Evolutionary conservation across 2,329 filamentous ascomycete genomes (phyloP), one percentile per base, ranked within the genome.

Genomic region (Aspergillus sp.): DNA sequence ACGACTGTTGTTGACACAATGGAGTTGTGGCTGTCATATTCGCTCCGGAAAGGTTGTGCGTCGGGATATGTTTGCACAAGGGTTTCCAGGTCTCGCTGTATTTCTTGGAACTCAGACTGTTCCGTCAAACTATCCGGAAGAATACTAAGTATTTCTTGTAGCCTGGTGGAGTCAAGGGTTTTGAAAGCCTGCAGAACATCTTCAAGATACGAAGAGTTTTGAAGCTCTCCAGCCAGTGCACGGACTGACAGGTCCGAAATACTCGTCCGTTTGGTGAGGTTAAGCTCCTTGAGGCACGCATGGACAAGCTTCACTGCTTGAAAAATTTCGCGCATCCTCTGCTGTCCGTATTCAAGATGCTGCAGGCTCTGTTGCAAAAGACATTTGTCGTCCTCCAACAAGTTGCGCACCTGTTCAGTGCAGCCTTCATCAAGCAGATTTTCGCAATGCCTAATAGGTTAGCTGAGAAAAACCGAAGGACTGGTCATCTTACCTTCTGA

Each of bases 1-100:
- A 84, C 76, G n/a, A 85, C 73, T 0, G 82, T 83, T 3, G 82
- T 82, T 51, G 80, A 73, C 5, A 82, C 66, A 16, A 77, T 78
- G 4, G 79, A 76, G 58, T 79, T 78, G 40, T 87, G 85, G 10
- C 87, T 80, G 60, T 86, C 86, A 68, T 94, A 88, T 66, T 86
- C 87, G 72, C 86, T 95, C 56, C 86, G 84, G 26, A 95, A 78
- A 3, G 77, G 71, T 35, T 74, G 76, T 9, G 77, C 73, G 42
- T 74, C 69, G 43, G 77, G 67, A 14, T 81, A 76, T 41, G 70
- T 71, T 32, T 71, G 63, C 19, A 78, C 63, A 5, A 89, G 66
- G 11, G 63, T 62, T 41, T 75, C 71, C 32, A 86, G 72, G 44
- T 79, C 69, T 20, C 69, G 63, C n/a, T 77, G 67, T 19, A 83